Evolutionary conservation across 192 early-diverging fungal genomes (phyloP), one percentile per base, ranked within the genome.

Genomic region (Neocallimastix lanati): DNA sequence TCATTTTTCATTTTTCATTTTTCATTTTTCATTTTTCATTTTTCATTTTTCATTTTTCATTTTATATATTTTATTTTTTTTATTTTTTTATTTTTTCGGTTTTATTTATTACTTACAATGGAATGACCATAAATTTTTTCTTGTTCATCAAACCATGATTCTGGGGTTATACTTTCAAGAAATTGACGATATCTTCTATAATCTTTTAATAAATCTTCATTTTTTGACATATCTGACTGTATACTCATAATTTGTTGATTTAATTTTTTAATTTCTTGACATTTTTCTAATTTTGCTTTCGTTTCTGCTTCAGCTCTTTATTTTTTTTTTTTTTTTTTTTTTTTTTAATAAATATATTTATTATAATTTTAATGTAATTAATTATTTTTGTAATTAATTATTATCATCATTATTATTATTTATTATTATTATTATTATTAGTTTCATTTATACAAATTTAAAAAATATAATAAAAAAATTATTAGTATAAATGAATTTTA

Each of bases 181-280:
- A 90, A 90, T 82, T 87, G 82, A 14, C 86, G 78, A 78, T 90
- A 90, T 37, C 88, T 83, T 82, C 89, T 86, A 81, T 88, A 79
- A 81, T 90, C 89, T 80, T 85, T 85, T 76, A 90, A 83, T 82
- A 88, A 88, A 80, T 90, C 89, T 80, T 88, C 89, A 81, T 88
- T 88, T 78, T 90, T 90, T 77, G 84, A 84, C 89, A 90, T 88
- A 79, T 90, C 89, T 77, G 81, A 82, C 28, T 88, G 84, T 28
- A 88, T 86, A 28, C 80, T 85, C 86, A 90, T 88, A 80, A 90
- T 90, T 76, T 89, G 84, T 15, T 86, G 82, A 77, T 88, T 88
- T 76, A 88, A 83, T 76, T 88, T 87, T 81, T 90, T 90, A 80
- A 90, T 90, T 78, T 90, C 89, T 78, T 87, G 85, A 76, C 88